phyloP scores from a whole-genome alignment of 352 stramenopile genomes.

The Phytophthora hybrid region DNA sequence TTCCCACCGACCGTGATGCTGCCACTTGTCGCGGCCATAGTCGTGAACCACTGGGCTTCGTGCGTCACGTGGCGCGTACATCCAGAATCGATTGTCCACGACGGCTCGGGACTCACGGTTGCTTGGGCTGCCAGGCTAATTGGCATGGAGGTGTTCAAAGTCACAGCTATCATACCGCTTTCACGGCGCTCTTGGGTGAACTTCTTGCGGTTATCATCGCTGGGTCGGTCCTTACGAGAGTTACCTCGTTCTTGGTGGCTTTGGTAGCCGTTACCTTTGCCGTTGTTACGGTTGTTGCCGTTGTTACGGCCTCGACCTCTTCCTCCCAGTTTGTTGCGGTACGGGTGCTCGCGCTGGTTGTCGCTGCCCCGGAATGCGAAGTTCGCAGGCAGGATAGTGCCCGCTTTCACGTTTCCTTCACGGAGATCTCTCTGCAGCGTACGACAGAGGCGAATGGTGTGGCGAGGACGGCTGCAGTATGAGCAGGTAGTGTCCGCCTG shows the following conservation, averaged over 20 bases:
- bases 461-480: neutral
- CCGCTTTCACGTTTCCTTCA: neutral
- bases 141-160: too few relatives aligned
- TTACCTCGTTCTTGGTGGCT: neutral
- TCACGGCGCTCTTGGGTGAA: too few relatives aligned
- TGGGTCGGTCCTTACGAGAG: neutral
- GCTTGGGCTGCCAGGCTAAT: too few relatives aligned
- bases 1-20: constrained; percentile 22
- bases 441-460: neutral
- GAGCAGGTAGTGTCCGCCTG: neutral
- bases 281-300: neutral
- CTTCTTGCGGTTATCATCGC: neutral
- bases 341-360: neutral
- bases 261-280: neutral
- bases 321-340: neutral
- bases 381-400: neutral
- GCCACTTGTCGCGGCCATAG: too few relatives aligned
- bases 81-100: too few relatives aligned
- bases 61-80: too few relatives aligned
- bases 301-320: too few relatives aligned
- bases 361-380: neutral
- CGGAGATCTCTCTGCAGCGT: neutral
- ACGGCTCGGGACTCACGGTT: too few relatives aligned
- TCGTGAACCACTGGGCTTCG: constrained; percentile 15
- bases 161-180: too few relatives aligned